Evolutionary conservation across 116 monocot genomes (phyloP), one percentile per base, ranked within the genome.

Genomic region (Zostera marina): DNA sequence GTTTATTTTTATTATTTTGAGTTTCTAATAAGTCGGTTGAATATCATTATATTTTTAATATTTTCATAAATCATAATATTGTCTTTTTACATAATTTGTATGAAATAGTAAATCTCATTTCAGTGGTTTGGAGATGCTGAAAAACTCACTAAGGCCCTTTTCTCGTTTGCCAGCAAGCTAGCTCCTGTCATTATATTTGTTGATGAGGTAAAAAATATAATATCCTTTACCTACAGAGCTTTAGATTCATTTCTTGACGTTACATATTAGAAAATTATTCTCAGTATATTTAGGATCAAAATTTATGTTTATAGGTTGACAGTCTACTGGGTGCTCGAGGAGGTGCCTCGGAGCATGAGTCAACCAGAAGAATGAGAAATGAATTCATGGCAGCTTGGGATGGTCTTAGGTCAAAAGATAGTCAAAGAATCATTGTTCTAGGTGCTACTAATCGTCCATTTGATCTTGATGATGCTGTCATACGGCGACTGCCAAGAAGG

Each of bases 301-400:
- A 9, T 1, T 63, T 38, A 32, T 53, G 39, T 22, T 53, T 11
- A 11, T 51, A 94, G 88, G 81, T 94, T 64, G 94, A 94, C 66
- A 88, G 88, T 66, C 46, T 94, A 48, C 88, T 94, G 51, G 88
- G 94, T 41, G 81, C 84, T 24, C 63, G 94, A 60, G 85, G 82
- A 63, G 80, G 94, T 65, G 67, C 79, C 20, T 77, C 75, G 61
- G 94, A 94, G 73, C 94, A 94, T 72, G 94, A 94, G 66, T 85
- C 94, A 59, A 94, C 88, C 52, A 70, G 94, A 51, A 84, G 84
- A 67, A 82, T 88, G 84, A 53, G 88, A 48, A 94, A 94, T 71
- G 94, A 94, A 52, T 94, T 88, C 64, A 94, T 94, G 94, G 85
- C 89, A 20, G 79, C 84, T 54, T 94, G 94, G 94, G 94, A 94